These are phyloP conservation scores for Podospora didyma DNA, from an alignment of 495 filamentous ascomycete genomes.

Conservation along the genomic window DNA sequence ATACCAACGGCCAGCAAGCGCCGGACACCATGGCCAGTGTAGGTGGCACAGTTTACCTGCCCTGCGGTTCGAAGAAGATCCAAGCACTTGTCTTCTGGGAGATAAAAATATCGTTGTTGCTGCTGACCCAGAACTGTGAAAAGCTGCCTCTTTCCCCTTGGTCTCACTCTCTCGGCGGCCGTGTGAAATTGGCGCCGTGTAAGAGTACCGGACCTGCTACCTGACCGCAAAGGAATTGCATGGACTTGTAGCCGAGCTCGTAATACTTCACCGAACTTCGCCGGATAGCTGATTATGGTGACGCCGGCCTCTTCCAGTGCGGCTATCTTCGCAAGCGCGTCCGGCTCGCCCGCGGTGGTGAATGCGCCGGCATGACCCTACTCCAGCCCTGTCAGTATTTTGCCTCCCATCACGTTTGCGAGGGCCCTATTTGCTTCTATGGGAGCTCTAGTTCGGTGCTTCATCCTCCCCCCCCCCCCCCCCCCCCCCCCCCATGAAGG, in stretches of 20 bases:
- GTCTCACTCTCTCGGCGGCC: too few relatives aligned
- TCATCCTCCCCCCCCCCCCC: too few relatives aligned
- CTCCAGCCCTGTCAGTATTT: background rate
- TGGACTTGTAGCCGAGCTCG: conserved; percentile 48
- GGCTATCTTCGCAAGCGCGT: conserved; percentile 60
- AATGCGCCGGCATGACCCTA: conserved; percentile 80
- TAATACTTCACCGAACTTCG: conserved; percentile 73
- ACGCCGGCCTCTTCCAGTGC: conserved; percentile 67
- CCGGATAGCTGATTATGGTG: conserved; percentile 75
- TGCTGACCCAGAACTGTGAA: background rate
- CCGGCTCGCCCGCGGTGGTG: conserved; percentile 61
- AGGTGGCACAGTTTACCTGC: conserved; percentile 44
- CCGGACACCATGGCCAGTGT: conserved; percentile 30
- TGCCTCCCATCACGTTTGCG: too few relatives aligned
- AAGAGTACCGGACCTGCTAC: too few relatives aligned
- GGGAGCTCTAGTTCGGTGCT: too few relatives aligned
- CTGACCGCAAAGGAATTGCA: background rate
- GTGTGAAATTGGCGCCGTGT: conserved; percentile 54
- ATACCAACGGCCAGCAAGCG: conserved; percentile 57
- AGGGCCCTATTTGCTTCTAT: too few relatives aligned
- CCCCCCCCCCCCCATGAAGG: too few relatives aligned
- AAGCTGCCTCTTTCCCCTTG: too few relatives aligned
- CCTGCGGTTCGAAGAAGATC: conserved; percentile 52
- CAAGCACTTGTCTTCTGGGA: conserved; percentile 55
- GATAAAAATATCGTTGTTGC: conserved; percentile 55